These are phyloP conservation scores for Chaetomium olivaceum DNA, from an alignment of 2,329 filamentous ascomycete genomes.

Conservation along the genomic window DNA sequence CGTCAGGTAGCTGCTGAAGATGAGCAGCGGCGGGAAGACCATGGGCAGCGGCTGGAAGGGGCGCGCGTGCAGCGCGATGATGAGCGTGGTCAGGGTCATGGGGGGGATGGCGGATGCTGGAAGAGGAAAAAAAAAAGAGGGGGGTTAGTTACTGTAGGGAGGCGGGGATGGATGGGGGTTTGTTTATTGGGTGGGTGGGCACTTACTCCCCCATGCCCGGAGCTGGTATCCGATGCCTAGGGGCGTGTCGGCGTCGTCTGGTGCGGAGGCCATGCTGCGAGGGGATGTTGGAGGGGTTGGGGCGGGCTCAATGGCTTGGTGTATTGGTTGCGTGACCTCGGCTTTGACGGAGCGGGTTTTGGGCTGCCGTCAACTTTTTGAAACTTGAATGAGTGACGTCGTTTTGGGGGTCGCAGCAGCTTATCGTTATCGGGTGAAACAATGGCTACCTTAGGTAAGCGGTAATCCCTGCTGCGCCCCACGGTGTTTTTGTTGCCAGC, in stretches of 20 bases:
- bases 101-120: conserved; percentile 56
- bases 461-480: background rate
- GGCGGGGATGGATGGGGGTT: background rate
- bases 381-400: conserved; percentile 17
- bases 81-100: conserved; percentile 56
- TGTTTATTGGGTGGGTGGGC: background rate
- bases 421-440: conserved; percentile 17
- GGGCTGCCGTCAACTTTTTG: background rate
- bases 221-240: conserved; percentile 41
- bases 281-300: background rate
- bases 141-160: background rate
- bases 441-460: conserved; percentile 12
- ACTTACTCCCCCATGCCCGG: conserved; percentile 54
- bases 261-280: conserved; percentile 20
- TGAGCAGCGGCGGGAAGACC: conserved; percentile 52
- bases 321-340: background rate
- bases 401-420: background rate
- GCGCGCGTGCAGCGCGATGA: conserved; percentile 57
- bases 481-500: background rate
- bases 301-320: background rate
- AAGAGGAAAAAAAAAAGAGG: conserved; percentile 5
- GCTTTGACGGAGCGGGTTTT: background rate
- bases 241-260: conserved; percentile 27
- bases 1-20: conserved; percentile 61
- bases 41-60: conserved; percentile 55